phyloP scores from a whole-genome alignment of 768 basidiomycete genomes.

The Cyclocybe aegerita region DNA sequence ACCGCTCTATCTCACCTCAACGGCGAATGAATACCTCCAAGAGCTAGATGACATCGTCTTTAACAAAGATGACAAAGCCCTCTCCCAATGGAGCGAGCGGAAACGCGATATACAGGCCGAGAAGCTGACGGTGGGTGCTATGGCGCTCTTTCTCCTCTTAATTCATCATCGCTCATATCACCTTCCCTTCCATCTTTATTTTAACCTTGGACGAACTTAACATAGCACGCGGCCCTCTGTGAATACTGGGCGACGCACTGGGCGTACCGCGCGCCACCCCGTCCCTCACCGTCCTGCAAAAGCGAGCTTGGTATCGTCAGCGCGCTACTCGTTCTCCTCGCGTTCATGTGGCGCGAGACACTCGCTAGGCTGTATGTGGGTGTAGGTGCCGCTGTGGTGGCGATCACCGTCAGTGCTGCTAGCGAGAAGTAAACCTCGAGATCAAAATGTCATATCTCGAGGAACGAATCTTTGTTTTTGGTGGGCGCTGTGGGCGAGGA shows the following conservation, averaged over 20 bases:
- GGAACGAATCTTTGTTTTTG: too few relatives aligned
- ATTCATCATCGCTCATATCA: not conserved
- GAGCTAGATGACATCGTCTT: conserved; percentile 23
- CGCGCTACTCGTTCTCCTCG: conserved; percentile 23
- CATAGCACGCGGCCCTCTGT: conserved; percentile 34
- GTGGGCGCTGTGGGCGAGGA: too few relatives aligned
- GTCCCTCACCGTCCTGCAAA: conserved; percentile 7
- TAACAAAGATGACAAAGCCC: conserved; percentile 12
- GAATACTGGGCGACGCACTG: conserved; percentile 32
- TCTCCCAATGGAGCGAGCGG: conserved; percentile 25
- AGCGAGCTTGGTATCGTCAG: conserved; percentile 24
- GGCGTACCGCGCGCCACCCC: conserved; percentile 16
- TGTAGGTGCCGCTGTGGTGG: too few relatives aligned
- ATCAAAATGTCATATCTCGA: too few relatives aligned
- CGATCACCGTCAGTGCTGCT: not conserved
- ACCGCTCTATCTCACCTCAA: conserved; percentile 25
- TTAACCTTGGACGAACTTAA: not conserved
- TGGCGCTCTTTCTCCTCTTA: conserved; percentile 2
- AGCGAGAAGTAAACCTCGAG: not conserved
- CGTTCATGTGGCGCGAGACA: conserved; percentile 30
- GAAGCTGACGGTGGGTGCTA: conserved; percentile 23
- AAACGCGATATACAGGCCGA: conserved; percentile 25
- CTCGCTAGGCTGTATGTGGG: conserved; percentile 5
- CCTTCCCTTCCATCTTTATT: not conserved
- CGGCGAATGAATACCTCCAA: conserved; percentile 20